A percentile compares a stretch with the other conserved stretches of the same genome.
Evolutionary conservation across 2,329 filamentous ascomycete species (phyloP).

Genomic region (Verticillium zaregamsianum): DNA sequence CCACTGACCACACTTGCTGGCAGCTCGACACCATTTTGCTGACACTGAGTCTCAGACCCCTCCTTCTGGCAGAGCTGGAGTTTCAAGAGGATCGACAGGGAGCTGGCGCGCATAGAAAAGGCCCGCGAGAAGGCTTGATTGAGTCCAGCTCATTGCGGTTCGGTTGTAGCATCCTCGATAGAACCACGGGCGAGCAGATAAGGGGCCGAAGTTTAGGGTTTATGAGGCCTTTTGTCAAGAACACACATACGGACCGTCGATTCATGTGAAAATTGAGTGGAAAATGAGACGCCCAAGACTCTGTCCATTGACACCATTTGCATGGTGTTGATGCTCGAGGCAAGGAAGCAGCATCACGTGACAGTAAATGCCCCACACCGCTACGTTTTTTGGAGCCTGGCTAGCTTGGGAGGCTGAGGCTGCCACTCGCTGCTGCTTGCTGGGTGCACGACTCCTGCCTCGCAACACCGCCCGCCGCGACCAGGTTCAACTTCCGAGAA

Average conservation of each 20-base stretch:
- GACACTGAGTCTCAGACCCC: constrained; percentile 23
- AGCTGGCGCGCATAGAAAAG: constrained; percentile 27
- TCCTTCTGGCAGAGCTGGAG: constrained; percentile 26
- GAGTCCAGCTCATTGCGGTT: too few species aligned
- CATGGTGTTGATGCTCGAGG: neutral
- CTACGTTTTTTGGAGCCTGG: neutral
- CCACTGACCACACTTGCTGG: constrained; percentile 3
- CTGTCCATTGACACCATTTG: too few species aligned
- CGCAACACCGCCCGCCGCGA: neutral
- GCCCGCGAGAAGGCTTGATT: constrained; percentile 4
- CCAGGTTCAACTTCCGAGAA: neutral
- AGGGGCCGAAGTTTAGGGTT: too few species aligned
- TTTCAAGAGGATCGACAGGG: constrained; percentile 35
- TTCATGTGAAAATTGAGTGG: too few species aligned
- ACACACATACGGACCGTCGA: too few species aligned
- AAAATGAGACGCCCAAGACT: too few species aligned
- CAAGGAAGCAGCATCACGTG: neutral
- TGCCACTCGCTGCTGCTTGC: neutral
- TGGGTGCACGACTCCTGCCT: neutral
- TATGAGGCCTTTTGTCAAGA: too few species aligned
- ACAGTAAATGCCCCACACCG: neutral
- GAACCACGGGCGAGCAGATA: too few species aligned
- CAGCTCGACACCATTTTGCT: neutral
- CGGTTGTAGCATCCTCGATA: too few species aligned
- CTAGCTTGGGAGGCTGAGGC: neutral